phyloP scores from a whole-genome alignment of 495 filamentous ascomycete genomes.

The Recurvomyces mirabilis region DNA sequence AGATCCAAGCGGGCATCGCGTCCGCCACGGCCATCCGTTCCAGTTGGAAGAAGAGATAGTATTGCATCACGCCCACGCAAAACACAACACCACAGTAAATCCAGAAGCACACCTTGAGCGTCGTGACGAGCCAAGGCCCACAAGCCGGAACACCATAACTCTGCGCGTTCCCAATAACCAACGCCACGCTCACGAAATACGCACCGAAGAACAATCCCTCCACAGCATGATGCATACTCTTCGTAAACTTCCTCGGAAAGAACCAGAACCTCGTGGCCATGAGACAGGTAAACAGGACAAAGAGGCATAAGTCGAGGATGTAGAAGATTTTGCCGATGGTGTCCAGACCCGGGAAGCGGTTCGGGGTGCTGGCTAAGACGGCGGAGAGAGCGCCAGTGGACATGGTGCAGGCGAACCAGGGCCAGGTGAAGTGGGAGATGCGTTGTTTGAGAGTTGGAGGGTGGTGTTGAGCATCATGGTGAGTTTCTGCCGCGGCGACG shows the following conservation, averaged over 20 bases:
- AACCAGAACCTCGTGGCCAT: slow-evolving; percentile 33
- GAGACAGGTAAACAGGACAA: slow-evolving; percentile 40
- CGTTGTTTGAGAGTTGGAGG: not conserved
- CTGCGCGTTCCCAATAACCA: slow-evolving; percentile 18
- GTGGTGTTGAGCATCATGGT: no score
- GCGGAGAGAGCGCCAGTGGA: slow-evolving; percentile 23
- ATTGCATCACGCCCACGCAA: slow-evolving; percentile 37
- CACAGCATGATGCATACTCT: slow-evolving; percentile 21
- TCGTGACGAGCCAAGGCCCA: slow-evolving; percentile 32
- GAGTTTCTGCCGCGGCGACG: no score
- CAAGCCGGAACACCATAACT: slow-evolving; percentile 18
- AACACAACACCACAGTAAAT: slow-evolving; percentile 38
- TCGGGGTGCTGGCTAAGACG: slow-evolving; percentile 20
- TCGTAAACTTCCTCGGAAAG: slow-evolving; percentile 2
- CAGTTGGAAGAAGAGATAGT: slow-evolving; percentile 41
- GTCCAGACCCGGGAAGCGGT: slow-evolving; percentile 22
- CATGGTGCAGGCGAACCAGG: slow-evolving; percentile 24
- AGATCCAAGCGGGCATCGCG: slow-evolving; percentile 43
- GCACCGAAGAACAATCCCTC: slow-evolving; percentile 18
- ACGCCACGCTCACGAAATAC: slow-evolving; percentile 20
- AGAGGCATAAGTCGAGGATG: slow-evolving; percentile 43
- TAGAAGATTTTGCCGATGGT: slow-evolving; percentile 33
- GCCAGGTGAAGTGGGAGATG: slow-evolving; percentile 9
- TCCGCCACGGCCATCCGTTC: slow-evolving; percentile 31
- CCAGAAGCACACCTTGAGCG: slow-evolving; percentile 41